A percentile compares a stretch with the other conserved stretches of the same genome.
These are phyloP conservation scores for Komagataella pseudopastoris DNA, from an alignment of 805 yeast species.

Conservation along the genomic window DNA sequence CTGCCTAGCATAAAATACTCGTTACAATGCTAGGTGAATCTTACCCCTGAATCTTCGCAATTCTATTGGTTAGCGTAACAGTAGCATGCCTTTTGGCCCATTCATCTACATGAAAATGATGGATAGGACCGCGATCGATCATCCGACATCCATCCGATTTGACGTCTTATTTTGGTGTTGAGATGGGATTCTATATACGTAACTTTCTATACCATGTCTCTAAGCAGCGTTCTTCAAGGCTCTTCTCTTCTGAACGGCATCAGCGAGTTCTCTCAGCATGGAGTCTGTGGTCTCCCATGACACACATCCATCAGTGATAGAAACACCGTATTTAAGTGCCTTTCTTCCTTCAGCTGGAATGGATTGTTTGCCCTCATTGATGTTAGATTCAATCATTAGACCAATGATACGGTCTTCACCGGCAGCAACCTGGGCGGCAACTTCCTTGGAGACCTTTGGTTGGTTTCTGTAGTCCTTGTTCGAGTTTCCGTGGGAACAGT, in stretches of 20 bases:
- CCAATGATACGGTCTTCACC: conserved; percentile 81
- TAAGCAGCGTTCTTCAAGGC: conserved; percentile 7
- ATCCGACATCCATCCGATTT: background rate
- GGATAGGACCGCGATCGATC: background rate
- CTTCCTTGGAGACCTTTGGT: conserved; percentile 70
- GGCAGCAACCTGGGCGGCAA: conserved; percentile 63
- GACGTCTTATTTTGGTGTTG: no score
- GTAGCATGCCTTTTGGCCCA: background rate
- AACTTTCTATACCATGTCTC: background rate
- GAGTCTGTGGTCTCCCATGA: conserved; percentile 75
- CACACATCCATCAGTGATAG: conserved; percentile 97
- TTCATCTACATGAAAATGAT: background rate
- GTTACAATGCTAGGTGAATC: no score
- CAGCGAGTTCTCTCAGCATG: conserved; percentile 59
- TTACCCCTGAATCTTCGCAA: background rate
- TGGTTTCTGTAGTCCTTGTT: conserved; percentile 84
- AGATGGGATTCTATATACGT: background rate
- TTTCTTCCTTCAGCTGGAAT: conserved; percentile 68
- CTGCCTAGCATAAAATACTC: no score
- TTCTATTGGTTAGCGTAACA: background rate
- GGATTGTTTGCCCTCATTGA: conserved; percentile 87
- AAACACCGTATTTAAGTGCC: conserved; percentile 77
- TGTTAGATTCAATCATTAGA: conserved; percentile 91
- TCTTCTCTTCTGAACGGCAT: conserved; percentile 76
- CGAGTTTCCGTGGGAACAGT: conserved; percentile 96